phyloP scores from a whole-genome alignment of 345 rosid genomes.

The Eucalyptus pauciflora region DNA sequence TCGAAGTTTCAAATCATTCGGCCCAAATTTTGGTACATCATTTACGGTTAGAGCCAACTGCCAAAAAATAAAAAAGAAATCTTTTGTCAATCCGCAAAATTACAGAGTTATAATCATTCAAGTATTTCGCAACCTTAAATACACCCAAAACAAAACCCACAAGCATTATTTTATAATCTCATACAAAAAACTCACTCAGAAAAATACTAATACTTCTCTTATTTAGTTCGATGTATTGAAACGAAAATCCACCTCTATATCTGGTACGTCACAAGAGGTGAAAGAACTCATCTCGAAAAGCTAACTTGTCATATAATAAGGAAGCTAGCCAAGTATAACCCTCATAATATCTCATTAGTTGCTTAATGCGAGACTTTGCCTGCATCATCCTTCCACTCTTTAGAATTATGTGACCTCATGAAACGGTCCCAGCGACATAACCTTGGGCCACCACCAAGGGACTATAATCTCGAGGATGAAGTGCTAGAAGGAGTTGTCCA shows the following conservation, averaged over 20 bases:
- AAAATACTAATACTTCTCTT: background rate
- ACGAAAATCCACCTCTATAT: background rate
- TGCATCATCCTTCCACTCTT: background rate
- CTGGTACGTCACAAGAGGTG: fast-evolving
- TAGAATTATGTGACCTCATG: background rate
- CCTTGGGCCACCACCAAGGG: background rate
- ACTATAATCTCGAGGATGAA: background rate
- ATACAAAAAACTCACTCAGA: background rate
- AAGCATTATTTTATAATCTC: background rate
- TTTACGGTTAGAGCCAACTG: background rate
- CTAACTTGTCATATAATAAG: background rate
- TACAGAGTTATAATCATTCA: background rate
- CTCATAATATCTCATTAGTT: background rate
- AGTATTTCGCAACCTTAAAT: background rate
- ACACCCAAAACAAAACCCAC: background rate
- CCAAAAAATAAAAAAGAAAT: background rate
- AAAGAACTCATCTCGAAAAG: background rate
- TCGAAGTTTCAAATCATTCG: background rate
- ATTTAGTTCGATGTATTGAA: background rate
- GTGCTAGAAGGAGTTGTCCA: too few species aligned
- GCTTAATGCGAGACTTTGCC: fast-evolving
- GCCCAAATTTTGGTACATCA: background rate
- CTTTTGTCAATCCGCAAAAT: fast-evolving
- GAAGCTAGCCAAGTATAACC: background rate
- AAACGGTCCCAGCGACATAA: fast-evolving